Conservation (phyloP, 2,329 filamentous ascomycete genomes). For the Truncatella angustata region DNA sequence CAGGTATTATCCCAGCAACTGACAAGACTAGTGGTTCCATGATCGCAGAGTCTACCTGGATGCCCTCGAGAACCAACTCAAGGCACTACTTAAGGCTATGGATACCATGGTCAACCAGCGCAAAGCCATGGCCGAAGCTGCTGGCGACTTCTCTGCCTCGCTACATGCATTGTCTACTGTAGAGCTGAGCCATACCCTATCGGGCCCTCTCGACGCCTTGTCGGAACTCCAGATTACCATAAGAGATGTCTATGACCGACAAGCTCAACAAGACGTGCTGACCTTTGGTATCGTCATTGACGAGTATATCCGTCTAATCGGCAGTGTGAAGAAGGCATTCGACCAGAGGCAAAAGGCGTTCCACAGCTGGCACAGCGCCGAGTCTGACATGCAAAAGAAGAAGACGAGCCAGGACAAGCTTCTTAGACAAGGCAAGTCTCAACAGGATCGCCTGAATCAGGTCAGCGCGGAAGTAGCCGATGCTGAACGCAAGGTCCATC, state of each 20-base stretch:
- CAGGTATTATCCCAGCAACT: background rate
- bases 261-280: slow-evolving; percentile 94
- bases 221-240: slow-evolving; percentile 94
- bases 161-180: slow-evolving; percentile 91
- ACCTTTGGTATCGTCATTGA: slow-evolving; percentile 97
- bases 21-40: slow-evolving; percentile 79
- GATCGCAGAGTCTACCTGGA: slow-evolving; percentile 94
- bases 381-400: slow-evolving; percentile 86
- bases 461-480: slow-evolving; percentile 92
- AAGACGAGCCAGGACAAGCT: slow-evolving; percentile 89
- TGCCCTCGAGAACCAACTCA: slow-evolving; percentile 87
- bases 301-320: slow-evolving; percentile 95
- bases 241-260: slow-evolving; percentile 90
- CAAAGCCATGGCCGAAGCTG: slow-evolving; percentile 90
- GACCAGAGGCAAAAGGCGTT: slow-evolving; percentile 91
- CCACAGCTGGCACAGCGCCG: slow-evolving; percentile 88
- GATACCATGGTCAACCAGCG: slow-evolving; percentile 89
- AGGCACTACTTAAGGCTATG: slow-evolving; percentile 86
- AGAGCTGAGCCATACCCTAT: slow-evolving; percentile 85
- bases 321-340: slow-evolving; percentile 92
- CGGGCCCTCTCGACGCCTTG: slow-evolving; percentile 83
- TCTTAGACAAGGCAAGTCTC: slow-evolving; percentile 89
- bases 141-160: slow-evolving; percentile 88
- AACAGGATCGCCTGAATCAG: slow-evolving; percentile 93
- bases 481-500: slow-evolving; percentile 88